Base-by-base conservation (phyloP, 495 filamentous ascomycete species). In the Daldinia childiae region DNA sequence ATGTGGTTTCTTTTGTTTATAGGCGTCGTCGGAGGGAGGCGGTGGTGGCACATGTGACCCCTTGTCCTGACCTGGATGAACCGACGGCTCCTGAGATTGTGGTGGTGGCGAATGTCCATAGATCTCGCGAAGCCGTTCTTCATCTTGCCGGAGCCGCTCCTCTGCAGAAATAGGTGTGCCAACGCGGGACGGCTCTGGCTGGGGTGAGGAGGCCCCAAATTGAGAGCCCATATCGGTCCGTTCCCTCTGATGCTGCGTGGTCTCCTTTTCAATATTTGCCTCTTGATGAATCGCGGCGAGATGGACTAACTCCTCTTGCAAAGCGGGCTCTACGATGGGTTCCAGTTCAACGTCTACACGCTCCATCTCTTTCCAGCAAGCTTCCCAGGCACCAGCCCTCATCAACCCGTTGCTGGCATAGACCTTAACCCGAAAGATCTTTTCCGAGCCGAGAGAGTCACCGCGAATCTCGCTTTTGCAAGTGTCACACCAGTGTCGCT, bases 281-380 rank as follows among this genome's bases (percentile, higher is more conserved):
- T 70, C 78, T 32, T 78, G 75, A 32, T 76, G 75, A 19, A 74
- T 21, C 3, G 73, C 78, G 34, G 78, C 81, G 4, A 87, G 76
- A 9, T 74, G 75, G 62, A 84, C 83, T 12, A 87, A 67, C 70
- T 87, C 84, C 5, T 68, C 74, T 55, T 80, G 81, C 19, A 86
- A 51, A 7, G 61, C 55, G 0, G 74, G 45, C 19, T 85, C 83
- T 15, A 88, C 81, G 32, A 84, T 78, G 12, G 93, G 89, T 62
- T 90, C 89, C 68, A 99, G 88, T 76, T 99, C 95, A 0, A 96
- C 91, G 79, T 99, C 95, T 7, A 98, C 92, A 32, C 94, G 87
- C 79, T 99, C 95, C 95, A 99, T 99, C 77, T 98, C 94, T 61
- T 86, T 90, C 95, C 95, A 99, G 34, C 92, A 94, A 15, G 93